Conservation (phyloP, 1,139 yeast species). For the Blastobotrys indianensis region DNA sequence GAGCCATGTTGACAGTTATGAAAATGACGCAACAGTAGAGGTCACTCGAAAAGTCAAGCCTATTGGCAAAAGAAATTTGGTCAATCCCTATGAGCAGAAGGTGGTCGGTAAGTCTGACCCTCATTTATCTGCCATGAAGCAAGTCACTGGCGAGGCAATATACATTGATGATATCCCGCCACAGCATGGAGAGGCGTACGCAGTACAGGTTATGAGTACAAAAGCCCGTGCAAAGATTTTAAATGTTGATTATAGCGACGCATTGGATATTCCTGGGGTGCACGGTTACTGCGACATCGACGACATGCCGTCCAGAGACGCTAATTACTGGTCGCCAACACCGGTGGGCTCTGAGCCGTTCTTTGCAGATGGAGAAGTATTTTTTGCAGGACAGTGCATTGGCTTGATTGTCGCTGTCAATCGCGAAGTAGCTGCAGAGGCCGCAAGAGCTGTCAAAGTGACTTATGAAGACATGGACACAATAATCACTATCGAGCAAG, state of each 20-base stretch:
- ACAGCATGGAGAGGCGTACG: slow-evolving; percentile 37
- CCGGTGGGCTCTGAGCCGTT: slow-evolving; percentile 39
- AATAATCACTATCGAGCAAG: slow-evolving; percentile 40
- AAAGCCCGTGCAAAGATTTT: slow-evolving; percentile 40
- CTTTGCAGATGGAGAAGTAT: slow-evolving; percentile 40
- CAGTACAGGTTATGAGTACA: slow-evolving; percentile 40
- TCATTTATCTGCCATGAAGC: slow-evolving; percentile 41
- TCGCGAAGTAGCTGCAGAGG: slow-evolving; percentile 39
- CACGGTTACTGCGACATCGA: slow-evolving; percentile 38
- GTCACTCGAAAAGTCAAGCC: slow-evolving; percentile 35
- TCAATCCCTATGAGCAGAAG: slow-evolving; percentile 34
- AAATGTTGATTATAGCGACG: slow-evolving; percentile 36
- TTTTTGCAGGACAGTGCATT: slow-evolving; percentile 40
- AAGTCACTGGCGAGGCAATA: slow-evolving; percentile 42
- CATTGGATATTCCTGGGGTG: slow-evolving; percentile 38
- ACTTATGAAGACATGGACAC: slow-evolving; percentile 38
- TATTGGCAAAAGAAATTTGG: slow-evolving; percentile 36
- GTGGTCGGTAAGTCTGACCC: slow-evolving; percentile 38
- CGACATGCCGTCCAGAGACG: slow-evolving; percentile 35
- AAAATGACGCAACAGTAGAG: slow-evolving; percentile 31
- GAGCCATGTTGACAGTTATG: slow-evolving; percentile 16
- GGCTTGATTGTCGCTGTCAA: slow-evolving; percentile 39
- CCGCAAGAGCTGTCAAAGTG: slow-evolving; percentile 40
- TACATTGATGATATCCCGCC: slow-evolving; percentile 43
- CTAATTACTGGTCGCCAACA: slow-evolving; percentile 39